Percentiles rank a stretch among this genome's conserved stretches.
phyloP scores from a whole-genome alignment of 306 rosid species.

The Alnus glutinosa region DNA sequence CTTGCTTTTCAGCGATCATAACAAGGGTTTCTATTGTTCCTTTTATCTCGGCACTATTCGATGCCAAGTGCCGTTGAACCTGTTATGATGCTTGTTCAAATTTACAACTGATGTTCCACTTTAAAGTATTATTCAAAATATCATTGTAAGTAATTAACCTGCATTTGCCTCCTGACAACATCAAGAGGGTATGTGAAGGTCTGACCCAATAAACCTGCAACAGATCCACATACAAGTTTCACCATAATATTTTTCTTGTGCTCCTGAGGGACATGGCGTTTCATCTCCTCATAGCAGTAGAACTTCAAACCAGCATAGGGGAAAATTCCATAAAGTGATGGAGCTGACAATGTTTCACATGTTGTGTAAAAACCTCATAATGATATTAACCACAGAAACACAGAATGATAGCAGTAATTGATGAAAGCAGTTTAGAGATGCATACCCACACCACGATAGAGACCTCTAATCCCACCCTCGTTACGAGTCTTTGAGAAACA shows the following conservation, averaged over 20 bases:
- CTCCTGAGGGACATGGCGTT: slow-evolving; percentile 80
- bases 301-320: slow-evolving; percentile 97
- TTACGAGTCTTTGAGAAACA: slow-evolving; percentile 76
- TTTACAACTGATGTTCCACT: slow-evolving; percentile 18
- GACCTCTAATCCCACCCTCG: slow-evolving; percentile 82
- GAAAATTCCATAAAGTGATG: slow-evolving; percentile 91
- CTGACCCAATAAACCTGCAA: slow-evolving; percentile 92
- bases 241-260: slow-evolving; percentile 66
- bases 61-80: slow-evolving; percentile 68
- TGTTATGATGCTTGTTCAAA: slow-evolving; percentile 31
- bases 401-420: slow-evolving; percentile 8
- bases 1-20: slow-evolving; percentile 73
- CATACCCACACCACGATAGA: slow-evolving; percentile 94
- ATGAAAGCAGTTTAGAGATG: slow-evolving; percentile 28
- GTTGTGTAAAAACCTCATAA: slow-evolving; percentile 19
- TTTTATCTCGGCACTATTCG: slow-evolving; percentile 57
- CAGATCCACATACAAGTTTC: slow-evolving; percentile 86
- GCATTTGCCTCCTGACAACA: slow-evolving; percentile 99
- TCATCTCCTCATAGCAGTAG: slow-evolving; percentile 95
- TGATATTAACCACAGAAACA: slow-evolving; percentile 35
- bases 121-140: slow-evolving; percentile 19
- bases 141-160: slow-evolving; percentile 48
- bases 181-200: slow-evolving; percentile 97
- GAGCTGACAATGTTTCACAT: slow-evolving; percentile 61
- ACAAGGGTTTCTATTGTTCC: slow-evolving; percentile 75